Base-by-base conservation (phyloP, 805 yeast species). In the Monosporozyma yasuniensis region DNA sequence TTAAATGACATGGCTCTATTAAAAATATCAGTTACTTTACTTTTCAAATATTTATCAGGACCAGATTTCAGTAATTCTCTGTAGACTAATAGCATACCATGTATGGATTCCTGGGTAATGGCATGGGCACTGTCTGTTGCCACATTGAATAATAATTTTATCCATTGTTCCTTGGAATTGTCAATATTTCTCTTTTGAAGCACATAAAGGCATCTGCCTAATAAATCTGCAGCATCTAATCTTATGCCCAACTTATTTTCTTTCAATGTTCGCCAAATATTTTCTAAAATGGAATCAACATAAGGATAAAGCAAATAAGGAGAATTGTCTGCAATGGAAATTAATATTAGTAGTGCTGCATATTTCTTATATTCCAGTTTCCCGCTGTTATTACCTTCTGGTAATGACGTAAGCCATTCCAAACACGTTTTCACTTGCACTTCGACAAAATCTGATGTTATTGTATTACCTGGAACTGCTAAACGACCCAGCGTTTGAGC, bases 391-490 rank as follows among this genome's bases (percentile, higher is more conserved):
- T 65, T 60, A 44, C 58, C 61, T 52, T 66, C 71, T 12, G 68
- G 66, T 11, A 67, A 59, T n/a, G 84, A 76, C 32, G 87, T 86
- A 22, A 91, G 75, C 91, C 96, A 84, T 66, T 93, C 99, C 47
- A 91, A 74, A 38, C 96, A 87, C 46, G 86, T 76, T 61, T 84
- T 87, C 8, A 93, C 93, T 65, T 91, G 96, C 58, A 80, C 85
- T 54, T 91, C 97, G 25, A 93, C 96, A 64, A 91, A 84, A 47
- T 89, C 96, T 0, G 95, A 89, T 0, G 96, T 87, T 48, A 89
- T 68, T 1, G 95, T 81, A 0, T 95, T 93, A 25, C 96, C 96
- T 0, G 95, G 91, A 5, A 82, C 79, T 0, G 97, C 95, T 56
- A 91, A 72, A 60, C 84, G 84, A 11, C 98, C 99, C 54, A 93